These are phyloP conservation scores for Purpureocillium lavendulum DNA, from an alignment of 2,329 filamentous ascomycete species.

Conservation along the genomic window DNA sequence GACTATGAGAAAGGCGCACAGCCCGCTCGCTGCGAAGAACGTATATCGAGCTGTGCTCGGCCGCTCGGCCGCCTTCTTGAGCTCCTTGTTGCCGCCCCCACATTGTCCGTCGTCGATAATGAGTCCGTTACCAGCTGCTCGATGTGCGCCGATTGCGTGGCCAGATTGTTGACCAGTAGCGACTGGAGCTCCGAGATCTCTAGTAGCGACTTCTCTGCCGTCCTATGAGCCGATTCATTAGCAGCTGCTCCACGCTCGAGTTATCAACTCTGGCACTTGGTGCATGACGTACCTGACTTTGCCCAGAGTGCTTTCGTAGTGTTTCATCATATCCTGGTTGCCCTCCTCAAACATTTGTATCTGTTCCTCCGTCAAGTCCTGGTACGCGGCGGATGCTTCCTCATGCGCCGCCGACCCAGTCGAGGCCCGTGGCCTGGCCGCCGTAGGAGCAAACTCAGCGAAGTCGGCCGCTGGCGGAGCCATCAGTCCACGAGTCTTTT, in stretches of 20 bases:
- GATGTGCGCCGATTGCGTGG: constrained; percentile 80
- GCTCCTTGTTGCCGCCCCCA: constrained; percentile 82
- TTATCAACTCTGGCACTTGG: no score
- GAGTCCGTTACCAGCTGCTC: constrained; percentile 83
- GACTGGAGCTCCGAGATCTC: constrained; percentile 92
- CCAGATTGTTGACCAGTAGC: constrained; percentile 76
- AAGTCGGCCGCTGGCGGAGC: constrained; percentile 22
- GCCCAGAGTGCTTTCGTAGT: constrained; percentile 88
- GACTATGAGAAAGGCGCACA: constrained; percentile 65
- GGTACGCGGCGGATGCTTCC: constrained; percentile 15
- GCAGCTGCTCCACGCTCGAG: neutral
- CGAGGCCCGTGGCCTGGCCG: constrained; percentile 5
- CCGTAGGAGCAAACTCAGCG: constrained; percentile 19
- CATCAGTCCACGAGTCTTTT: constrained; percentile 80
- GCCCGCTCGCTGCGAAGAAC: constrained; percentile 69
- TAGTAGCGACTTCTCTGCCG: constrained; percentile 79
- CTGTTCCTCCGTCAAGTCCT: constrained; percentile 72
- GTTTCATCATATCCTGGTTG: constrained; percentile 85
- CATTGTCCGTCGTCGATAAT: constrained; percentile 72
- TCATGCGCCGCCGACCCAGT: constrained; percentile 7
- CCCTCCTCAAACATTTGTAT: constrained; percentile 89
- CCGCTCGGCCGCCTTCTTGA: constrained; percentile 72
- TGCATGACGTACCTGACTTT: constrained; percentile 73
- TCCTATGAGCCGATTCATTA: constrained; percentile 37
- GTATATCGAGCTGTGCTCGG: constrained; percentile 68